Evolutionary conservation across 75 land plant species (phyloP).

Genomic region (Cryptomeria japonica): DNA sequence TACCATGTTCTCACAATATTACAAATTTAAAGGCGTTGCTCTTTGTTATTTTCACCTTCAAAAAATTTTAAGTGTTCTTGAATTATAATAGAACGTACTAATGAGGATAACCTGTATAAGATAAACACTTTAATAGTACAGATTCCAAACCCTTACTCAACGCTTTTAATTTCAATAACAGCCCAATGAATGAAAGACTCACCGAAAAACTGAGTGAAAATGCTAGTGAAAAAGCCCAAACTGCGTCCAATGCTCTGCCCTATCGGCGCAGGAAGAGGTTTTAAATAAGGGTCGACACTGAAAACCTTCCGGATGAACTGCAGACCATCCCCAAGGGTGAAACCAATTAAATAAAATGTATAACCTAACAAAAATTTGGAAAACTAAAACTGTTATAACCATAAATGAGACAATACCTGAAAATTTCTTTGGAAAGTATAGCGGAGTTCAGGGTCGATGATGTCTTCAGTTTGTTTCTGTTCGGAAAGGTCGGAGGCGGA

Average conservation of each 20-base stretch:
- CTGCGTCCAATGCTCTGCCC: conserved; percentile 81
- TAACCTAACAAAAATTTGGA: background rate
- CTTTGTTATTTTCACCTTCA: background rate
- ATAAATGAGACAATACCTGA: conserved; percentile 41
- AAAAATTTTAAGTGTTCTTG: background rate
- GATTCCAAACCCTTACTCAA: background rate
- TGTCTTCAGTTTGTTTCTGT: conserved; percentile 19
- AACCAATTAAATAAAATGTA: background rate
- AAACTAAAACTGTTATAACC: background rate
- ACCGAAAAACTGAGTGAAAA: conserved; percentile 98
- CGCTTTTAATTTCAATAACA: background rate
- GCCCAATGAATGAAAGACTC: conserved; percentile 18
- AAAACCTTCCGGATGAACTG: conserved; percentile 88
- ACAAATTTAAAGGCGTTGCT: background rate
- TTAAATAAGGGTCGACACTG: conserved; percentile 82
- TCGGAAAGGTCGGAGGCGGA: conserved; percentile 12
- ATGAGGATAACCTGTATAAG: background rate
- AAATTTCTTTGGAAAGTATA: conserved; percentile 84
- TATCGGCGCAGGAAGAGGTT: conserved; percentile 87
- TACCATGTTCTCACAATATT: background rate
- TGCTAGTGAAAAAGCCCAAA: conserved; percentile 85
- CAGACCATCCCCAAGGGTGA: conserved; percentile 11
- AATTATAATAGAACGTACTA: background rate
- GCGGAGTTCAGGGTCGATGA: conserved; percentile 71
- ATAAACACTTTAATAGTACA: background rate